A percentile compares a stretch with the other conserved stretches of the same genome.
phyloP scores from a whole-genome alignment of 192 early-diverging fungal species.

The Entomortierella parvispora region DNA sequence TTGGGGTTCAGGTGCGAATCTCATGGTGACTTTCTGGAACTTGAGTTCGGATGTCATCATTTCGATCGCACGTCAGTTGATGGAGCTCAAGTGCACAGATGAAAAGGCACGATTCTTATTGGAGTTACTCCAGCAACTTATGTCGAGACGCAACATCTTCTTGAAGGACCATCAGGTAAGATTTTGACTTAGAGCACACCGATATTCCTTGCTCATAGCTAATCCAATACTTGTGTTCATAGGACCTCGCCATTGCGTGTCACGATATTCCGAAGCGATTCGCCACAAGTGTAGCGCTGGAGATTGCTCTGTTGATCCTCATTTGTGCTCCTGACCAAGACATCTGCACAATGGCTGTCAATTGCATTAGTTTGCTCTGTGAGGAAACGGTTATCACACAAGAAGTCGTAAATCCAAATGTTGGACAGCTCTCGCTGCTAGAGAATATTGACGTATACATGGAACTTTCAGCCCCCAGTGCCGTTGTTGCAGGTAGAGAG shows the following conservation, averaged over 20 bases:
- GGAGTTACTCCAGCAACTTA: slow-evolving; percentile 72
- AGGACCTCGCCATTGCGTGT: slow-evolving; percentile 62
- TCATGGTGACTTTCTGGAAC: slow-evolving; percentile 85
- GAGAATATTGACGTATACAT: slow-evolving; percentile 77
- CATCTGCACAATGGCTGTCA: slow-evolving; percentile 64
- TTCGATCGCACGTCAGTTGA: slow-evolving; percentile 76
- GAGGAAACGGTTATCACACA: slow-evolving; percentile 79
- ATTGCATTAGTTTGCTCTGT: slow-evolving; percentile 77
- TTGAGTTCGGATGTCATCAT: slow-evolving; percentile 72
- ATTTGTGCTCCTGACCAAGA: slow-evolving; percentile 79
- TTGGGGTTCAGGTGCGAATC: slow-evolving; percentile 81
- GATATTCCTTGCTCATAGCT: no score
- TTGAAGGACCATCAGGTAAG: slow-evolving; percentile 59
- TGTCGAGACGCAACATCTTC: slow-evolving; percentile 72
- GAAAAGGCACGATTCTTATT: slow-evolving; percentile 74
- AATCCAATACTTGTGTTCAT: no score
- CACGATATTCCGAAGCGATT: slow-evolving; percentile 71
- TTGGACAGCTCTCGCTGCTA: slow-evolving; percentile 65
- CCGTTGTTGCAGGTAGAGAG: slow-evolving; percentile 57
- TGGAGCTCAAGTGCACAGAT: slow-evolving; percentile 75
- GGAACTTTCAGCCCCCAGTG: slow-evolving; percentile 66
- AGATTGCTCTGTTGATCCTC: slow-evolving; percentile 79
- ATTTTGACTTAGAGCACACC: neutral
- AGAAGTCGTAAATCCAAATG: slow-evolving; percentile 56
- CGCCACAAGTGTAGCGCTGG: slow-evolving; percentile 75